phyloP scores from a whole-genome alignment of 108 stramenopile genomes.

The Nitzschia sp. region DNA sequence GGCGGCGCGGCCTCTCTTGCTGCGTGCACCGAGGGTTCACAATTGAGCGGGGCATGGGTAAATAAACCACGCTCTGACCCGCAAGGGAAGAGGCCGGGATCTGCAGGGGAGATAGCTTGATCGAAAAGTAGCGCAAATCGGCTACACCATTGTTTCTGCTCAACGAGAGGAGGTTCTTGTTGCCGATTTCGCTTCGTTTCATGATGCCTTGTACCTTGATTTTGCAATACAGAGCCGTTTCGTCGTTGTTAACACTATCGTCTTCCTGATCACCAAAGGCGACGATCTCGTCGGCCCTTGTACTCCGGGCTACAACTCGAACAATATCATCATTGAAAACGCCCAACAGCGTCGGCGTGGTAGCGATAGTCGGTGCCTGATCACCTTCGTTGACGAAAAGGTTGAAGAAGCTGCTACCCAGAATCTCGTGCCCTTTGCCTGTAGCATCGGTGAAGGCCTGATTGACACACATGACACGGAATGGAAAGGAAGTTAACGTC shows the following conservation, averaged over 20 bases:
- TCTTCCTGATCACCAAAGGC: background rate
- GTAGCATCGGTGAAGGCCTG: background rate
- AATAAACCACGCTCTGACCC: background rate
- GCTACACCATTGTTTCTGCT: no score
- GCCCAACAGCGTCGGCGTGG: background rate
- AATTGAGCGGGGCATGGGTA: background rate
- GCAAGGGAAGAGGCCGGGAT: background rate
- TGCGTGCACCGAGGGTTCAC: no score
- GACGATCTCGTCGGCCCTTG: no score
- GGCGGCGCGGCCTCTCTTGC: no score
- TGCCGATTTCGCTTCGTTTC: no score
- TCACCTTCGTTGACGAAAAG: background rate
- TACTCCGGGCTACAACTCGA: background rate
- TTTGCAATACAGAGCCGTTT: no score
- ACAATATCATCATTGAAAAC: background rate
- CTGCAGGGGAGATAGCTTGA: background rate
- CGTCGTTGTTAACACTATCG: no score
- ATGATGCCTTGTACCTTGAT: no score
- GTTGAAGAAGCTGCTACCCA: background rate
- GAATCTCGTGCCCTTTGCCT: background rate
- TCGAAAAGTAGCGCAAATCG: background rate
- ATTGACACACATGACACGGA: background rate
- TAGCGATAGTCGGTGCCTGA: background rate
- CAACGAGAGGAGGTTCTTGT: no score
- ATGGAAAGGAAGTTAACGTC: background rate